Base-by-base conservation (phyloP, 163 green algal species). In the Coccomyxa subellipsoidea region DNA sequence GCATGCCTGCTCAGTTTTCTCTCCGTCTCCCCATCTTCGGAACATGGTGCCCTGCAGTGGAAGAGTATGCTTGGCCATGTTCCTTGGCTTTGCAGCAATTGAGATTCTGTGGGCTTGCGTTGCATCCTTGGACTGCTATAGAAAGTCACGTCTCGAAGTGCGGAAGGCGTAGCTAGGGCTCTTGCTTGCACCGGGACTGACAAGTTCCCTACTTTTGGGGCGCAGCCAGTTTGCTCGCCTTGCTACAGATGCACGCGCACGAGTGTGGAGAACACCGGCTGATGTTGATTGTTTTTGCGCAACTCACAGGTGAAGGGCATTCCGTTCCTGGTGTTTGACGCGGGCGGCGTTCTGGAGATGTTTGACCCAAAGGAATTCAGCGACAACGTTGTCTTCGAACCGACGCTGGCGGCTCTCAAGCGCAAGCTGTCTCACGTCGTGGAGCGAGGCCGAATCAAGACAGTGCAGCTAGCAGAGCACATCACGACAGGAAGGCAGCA, bases 241-340 rank as follows among this genome's bases (percentile, higher is more conserved):
- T n/a, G n/a, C n/a, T n/a, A n/a, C n/a, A n/a, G n/a, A n/a, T n/a
- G n/a, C n/a, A n/a, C n/a, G n/a, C n/a, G n/a, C n/a, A n/a, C n/a
- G n/a, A n/a, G n/a, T n/a, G n/a, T n/a, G n/a, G n/a, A n/a, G n/a
- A n/a, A n/a, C n/a, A n/a, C n/a, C n/a, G n/a, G 1, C 47, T 59
- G 47, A 18, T 18, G 15, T 21, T 59, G 47, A 59, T 8, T 7
- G n/a, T 7, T 18, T 59, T 8, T 18, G 15, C 47, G 21, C 47
- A 27, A 18, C 23, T 59, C 47, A 59, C 79, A 83, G 79, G 69
- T 78, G 29, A 79, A 78, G 38, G 79, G 69, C 37, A 79, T 86
- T 23, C 82, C 82, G 6, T 83, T 86, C 54, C 15, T 86, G 10
- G 72, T 78, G 39, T 83, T 86, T 71, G 77, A 86, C 35, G 82